A percentile compares a stretch with the other conserved stretches of the same genome.
phyloP scores from a whole-genome alignment of 768 basidiomycete species.

The Podaxis pistillaris region DNA sequence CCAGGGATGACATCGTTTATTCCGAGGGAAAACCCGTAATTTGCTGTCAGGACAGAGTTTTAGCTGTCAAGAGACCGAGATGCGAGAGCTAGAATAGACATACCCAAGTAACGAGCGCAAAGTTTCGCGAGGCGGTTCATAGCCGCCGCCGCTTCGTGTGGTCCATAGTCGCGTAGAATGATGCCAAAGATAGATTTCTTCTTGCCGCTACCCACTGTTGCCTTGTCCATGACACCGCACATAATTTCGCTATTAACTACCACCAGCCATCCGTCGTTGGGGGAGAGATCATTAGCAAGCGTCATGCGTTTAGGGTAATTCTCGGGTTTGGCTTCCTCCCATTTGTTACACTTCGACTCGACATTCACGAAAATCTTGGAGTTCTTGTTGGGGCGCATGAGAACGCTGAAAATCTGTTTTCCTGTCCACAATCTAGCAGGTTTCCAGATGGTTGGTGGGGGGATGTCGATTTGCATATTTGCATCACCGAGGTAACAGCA shows the following conservation, averaged over 20 bases:
- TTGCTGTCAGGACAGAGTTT: slow-evolving; percentile 52
- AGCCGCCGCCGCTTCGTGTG: slow-evolving; percentile 88
- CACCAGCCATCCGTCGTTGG: slow-evolving; percentile 97
- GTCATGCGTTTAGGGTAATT: slow-evolving; percentile 61
- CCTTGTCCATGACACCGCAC: slow-evolving; percentile 99
- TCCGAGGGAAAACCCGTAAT: slow-evolving; percentile 95
- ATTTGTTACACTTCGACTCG: slow-evolving; percentile 92
- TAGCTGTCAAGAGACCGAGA: not conserved
- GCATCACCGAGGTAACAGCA: slow-evolving; percentile 95
- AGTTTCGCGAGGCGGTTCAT: slow-evolving; percentile 98
- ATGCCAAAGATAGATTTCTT: slow-evolving; percentile 99
- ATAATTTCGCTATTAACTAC: slow-evolving; percentile 98
- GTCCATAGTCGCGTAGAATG: slow-evolving; percentile 94
- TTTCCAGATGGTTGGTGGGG: slow-evolving; percentile 92
- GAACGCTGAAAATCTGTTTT: slow-evolving; percentile 96
- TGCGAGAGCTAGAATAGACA: slow-evolving; percentile 21
- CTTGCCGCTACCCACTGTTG: slow-evolving; percentile 96
- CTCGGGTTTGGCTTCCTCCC: slow-evolving; percentile 67
- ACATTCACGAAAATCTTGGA: slow-evolving; percentile 90
- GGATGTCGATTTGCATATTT: slow-evolving; percentile 89
- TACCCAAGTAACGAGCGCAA: slow-evolving; percentile 90
- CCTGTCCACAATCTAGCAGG: slow-evolving; percentile 95
- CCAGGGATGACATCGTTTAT: slow-evolving; percentile 99
- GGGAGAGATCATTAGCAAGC: slow-evolving; percentile 80
- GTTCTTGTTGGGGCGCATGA: slow-evolving; percentile 90